Evolutionary conservation across 441 rosid genomes (phyloP).

Genomic region (Capsella rubella): DNA sequence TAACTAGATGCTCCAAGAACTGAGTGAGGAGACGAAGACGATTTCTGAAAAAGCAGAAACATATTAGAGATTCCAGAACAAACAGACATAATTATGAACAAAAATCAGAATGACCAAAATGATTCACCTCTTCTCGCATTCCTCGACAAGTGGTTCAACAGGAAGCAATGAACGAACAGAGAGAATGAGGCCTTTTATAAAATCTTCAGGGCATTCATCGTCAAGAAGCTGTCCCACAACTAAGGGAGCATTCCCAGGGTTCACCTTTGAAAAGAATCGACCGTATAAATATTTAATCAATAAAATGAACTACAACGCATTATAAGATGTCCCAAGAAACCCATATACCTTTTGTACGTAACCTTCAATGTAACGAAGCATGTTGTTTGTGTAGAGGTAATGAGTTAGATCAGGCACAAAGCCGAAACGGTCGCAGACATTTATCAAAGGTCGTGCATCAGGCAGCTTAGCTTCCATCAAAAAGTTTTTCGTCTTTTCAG

Average conservation of each 20-base stretch:
- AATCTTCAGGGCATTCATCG: conserved; percentile 96
- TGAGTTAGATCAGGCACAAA: conserved; percentile 95
- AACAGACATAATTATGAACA: conserved; percentile 14
- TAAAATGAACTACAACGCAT: not conserved
- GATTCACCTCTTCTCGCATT: conserved; percentile 91
- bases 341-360: conserved; percentile 88
- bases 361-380: conserved; percentile 98
- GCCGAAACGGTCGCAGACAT: conserved; percentile 97
- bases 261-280: conserved; percentile 60
- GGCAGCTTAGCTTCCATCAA: conserved; percentile 98
- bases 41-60: conserved; percentile 65
- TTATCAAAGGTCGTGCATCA: conserved; percentile 93
- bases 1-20: conserved; percentile 99
- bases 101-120: conserved; percentile 26
- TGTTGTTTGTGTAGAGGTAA: conserved; percentile 88
- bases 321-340: conserved; percentile 6
- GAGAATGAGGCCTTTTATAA: conserved; percentile 89
- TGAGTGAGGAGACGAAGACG: conserved; percentile 99
- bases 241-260: conserved; percentile 90
- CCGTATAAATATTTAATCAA: conserved; percentile 27
- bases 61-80: conserved; percentile 30
- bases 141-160: conserved; percentile 93
- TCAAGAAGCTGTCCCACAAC: conserved; percentile 96
- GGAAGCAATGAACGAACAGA: conserved; percentile 96
- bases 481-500: conserved; percentile 95